Percentiles rank a stretch among this genome's conserved stretches.
These are phyloP conservation scores for Mycena citricolor DNA, from an alignment of 1,284 basidiomycete species.

Conservation along the genomic window DNA sequence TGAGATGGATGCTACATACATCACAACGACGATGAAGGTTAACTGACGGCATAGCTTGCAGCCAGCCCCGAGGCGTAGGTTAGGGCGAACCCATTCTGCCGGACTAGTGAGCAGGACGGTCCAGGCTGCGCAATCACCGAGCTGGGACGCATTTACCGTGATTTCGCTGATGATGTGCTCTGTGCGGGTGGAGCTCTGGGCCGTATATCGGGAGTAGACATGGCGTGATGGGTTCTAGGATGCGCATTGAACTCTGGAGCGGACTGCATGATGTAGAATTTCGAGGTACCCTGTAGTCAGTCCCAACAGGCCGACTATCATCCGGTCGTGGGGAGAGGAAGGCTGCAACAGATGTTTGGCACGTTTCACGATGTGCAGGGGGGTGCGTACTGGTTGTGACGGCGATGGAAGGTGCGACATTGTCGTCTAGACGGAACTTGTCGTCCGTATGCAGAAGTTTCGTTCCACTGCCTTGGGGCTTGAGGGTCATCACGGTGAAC, in stretches of 20 bases:
- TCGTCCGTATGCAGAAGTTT: slow-evolving; percentile 62
- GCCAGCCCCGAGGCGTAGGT: slow-evolving; percentile 78
- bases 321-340: slow-evolving; percentile 46
- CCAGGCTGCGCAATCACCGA: too few relatives aligned
- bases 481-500: slow-evolving; percentile 16
- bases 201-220: slow-evolving; percentile 73
- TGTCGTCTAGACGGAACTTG: slow-evolving; percentile 35
- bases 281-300: slow-evolving; percentile 20
- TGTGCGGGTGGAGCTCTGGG: slow-evolving; percentile 56
- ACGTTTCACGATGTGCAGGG: not conserved
- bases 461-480: slow-evolving; percentile 44
- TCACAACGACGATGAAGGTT: not conserved
- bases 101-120: too few relatives aligned
- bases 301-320: slow-evolving; percentile 19
- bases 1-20: not conserved
- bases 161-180: slow-evolving; percentile 70
- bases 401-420: slow-evolving; percentile 62
- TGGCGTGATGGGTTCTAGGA: slow-evolving; percentile 51
- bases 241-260: slow-evolving; percentile 43
- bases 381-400: slow-evolving; percentile 67
- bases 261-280: too few relatives aligned
- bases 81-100: slow-evolving; percentile 66
- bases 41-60: slow-evolving; percentile 64
- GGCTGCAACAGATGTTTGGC: slow-evolving; percentile 33
- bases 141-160: slow-evolving; percentile 44